Evolutionary conservation across 345 rosid genomes (phyloP), one percentile per base, ranked within the genome.

Genomic region (Salix viminalis): DNA sequence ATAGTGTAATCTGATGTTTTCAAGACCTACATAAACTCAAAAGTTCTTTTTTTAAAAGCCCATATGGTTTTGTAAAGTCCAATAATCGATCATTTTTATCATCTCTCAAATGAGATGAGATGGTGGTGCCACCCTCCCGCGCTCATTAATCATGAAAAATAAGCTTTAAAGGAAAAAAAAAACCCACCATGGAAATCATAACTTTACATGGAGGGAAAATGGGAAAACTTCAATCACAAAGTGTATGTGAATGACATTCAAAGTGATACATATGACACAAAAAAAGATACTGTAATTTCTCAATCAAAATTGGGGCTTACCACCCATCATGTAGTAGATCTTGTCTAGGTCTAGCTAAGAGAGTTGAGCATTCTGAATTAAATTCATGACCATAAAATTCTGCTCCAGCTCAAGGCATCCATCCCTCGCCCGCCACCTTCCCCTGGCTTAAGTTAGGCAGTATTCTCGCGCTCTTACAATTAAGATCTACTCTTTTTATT

Each of bases 401-500:
- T 54, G 60, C 56, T 50, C 60, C 24, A 54, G 9, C 60, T 54
- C 60, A 21, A 13, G 60, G 23, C 60, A 21, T 54, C 8, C 24
- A 54, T 54, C 60, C 10, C 2, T 54, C 21, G 23, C 60, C 60
- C 21, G 23, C 60, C 60, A 54, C 11, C 3, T 21, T 54, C 60
- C 2, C 10, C 2, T 23, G 60, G 60, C 60, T 54, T 19, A 6
- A 54, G 60, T 54, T 54, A 0, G 24, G 11, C 2, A 54, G 24
- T 19, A 21, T 54, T 54, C n/a, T 54, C 60, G 2, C 21, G 24
- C n/a, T 54, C 60, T 21, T 4, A 10, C 64, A 0, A 36, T 77
- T 73, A 82, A 11, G 84, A 60, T 82, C 88, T 92, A 71, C 85
- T 84, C 83, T 91, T 94, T 71, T 92, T 92, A 75, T 79, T 69